Base-by-base conservation (phyloP, 208 protist genomes). In the Leishmania gerbilli region DNA sequence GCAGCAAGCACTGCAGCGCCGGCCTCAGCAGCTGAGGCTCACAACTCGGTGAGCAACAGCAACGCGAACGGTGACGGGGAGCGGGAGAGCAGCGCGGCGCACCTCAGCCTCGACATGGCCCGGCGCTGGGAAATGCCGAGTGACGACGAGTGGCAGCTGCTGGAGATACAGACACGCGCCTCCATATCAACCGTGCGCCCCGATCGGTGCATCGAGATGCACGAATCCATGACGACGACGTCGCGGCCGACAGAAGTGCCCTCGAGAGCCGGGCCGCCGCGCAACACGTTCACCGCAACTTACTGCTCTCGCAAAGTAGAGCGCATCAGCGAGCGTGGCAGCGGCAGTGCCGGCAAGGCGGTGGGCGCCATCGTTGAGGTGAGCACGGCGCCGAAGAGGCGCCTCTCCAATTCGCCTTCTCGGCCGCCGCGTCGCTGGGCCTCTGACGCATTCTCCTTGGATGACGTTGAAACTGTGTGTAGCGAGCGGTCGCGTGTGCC, bases 91-190 rank as follows among this genome's bases (percentile, higher is more conserved):
- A 83, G 75, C 49, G 71, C 40, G 6, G 76, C 84, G 45, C 76
- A 85, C 37, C 8, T 88, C 6, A 71, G 88, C 79, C 71, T 92
- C 19, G 60, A 84, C 40, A 77, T 45, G 8, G 79, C 81, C 24
- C 86, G 88, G 72, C 83, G 86, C 13, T 92, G 89, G 89, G 76
- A 72, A 74, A 71, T 40, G 78, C 31, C 21, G 71, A 55, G 45
- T 49, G 79, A 80, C 21, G 82, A 82, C 67, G 78, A 82, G n/a
- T 58, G 82, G 31, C 64, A 82, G 47, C 42, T 81, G 64, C 83
- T 90, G 21, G 89, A 92, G 71, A 80, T 92, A 17, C 83, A 88
- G 60, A 92, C 89, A 9, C 76, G 80, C n/a, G 89, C 81, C 55
- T 91, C 89, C 27, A 72, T 89, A 58, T 88, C 85, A 2, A 91